Percentiles rank a stretch among this genome's conserved stretches.
Evolutionary conservation across 164 flowering plant species (phyloP).

Genomic region (Vitis riparia): DNA sequence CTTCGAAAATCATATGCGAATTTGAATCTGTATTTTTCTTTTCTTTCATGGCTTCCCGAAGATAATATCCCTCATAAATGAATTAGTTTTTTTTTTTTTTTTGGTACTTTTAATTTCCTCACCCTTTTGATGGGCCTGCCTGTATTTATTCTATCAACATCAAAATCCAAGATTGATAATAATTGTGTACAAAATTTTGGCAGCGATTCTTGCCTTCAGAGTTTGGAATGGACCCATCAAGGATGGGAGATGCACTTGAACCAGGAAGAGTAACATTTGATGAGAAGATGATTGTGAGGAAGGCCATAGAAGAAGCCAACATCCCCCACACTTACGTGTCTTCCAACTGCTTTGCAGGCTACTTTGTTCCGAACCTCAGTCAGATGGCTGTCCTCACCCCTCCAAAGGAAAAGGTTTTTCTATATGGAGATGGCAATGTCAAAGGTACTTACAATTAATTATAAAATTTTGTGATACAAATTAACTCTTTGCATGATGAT

Average conservation of each 20-base stretch:
- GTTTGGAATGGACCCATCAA: conserved; percentile 41
- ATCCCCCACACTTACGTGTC: not conserved
- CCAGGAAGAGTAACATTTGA: conserved; percentile 43
- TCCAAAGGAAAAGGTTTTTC: conserved; percentile 17
- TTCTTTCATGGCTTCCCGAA: too few relatives aligned
- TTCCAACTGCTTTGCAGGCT: conserved; percentile 36
- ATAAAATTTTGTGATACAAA: not conserved
- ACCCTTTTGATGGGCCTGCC: too few relatives aligned
- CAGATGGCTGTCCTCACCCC: conserved; percentile 28
- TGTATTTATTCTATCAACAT: too few relatives aligned
- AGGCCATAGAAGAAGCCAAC: conserved; percentile 8
- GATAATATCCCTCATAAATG: too few relatives aligned
- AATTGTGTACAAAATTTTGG: not conserved
- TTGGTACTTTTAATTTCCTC: too few relatives aligned
- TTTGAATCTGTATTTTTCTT: too few relatives aligned
- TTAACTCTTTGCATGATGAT: too few relatives aligned
- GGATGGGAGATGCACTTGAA: conserved; percentile 35
- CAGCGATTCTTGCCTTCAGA: conserved; percentile 45
- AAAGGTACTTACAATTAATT: not conserved
- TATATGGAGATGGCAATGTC: conserved; percentile 11
- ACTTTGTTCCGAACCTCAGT: conserved; percentile 30
- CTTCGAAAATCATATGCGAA: too few relatives aligned
- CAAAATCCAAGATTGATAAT: too few relatives aligned
- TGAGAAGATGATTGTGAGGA: conserved; percentile 37
- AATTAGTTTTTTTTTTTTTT: too few relatives aligned